A percentile compares a stretch with the other conserved stretches of the same genome.
These are phyloP conservation scores for Lentinula guzmanii DNA, from an alignment of 768 basidiomycete genomes.

Conservation along the genomic window DNA sequence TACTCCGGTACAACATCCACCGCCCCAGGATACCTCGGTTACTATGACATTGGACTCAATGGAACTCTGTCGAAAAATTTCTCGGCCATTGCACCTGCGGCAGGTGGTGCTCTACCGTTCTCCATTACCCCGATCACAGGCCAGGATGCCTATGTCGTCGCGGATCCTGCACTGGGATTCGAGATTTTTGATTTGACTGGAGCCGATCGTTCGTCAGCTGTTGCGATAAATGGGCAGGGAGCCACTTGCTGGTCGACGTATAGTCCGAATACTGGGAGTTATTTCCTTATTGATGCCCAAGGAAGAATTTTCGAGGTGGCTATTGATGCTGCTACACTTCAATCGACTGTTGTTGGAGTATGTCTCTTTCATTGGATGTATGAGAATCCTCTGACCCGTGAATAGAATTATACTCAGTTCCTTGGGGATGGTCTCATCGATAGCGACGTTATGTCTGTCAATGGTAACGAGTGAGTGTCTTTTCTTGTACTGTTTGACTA, in stretches of 20 bases:
- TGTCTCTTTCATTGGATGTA: not conserved
- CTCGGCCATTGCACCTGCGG: conserved; percentile 25
- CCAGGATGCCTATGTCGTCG: conserved; percentile 31
- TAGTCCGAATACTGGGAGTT: conserved; percentile 34
- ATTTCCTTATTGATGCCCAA: conserved; percentile 36
- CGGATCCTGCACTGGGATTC: conserved; percentile 33
- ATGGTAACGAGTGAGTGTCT: conserved; percentile 26
- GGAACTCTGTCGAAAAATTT: conserved; percentile 37
- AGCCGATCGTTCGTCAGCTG: conserved; percentile 19
- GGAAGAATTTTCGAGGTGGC: conserved; percentile 37
- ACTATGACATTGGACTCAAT: conserved; percentile 38
- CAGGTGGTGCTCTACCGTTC: conserved; percentile 42
- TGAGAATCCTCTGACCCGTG: not conserved
- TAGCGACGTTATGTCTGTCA: conserved; percentile 31
- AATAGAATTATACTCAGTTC: conserved; percentile 32
- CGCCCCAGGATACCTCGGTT: conserved; percentile 41
- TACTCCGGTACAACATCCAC: conserved; percentile 39
- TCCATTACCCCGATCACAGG: conserved; percentile 34
- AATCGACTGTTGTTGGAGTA: conserved; percentile 36
- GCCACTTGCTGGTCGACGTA: conserved; percentile 39
- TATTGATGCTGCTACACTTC: conserved; percentile 36
- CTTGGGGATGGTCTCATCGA: conserved; percentile 31
- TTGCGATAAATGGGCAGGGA: conserved; percentile 27
- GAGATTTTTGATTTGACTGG: conserved; percentile 27
- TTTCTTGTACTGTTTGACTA: not conserved